Conservation (phyloP, 2,329 filamentous ascomycete genomes). For the Claviceps purpurea region DNA sequence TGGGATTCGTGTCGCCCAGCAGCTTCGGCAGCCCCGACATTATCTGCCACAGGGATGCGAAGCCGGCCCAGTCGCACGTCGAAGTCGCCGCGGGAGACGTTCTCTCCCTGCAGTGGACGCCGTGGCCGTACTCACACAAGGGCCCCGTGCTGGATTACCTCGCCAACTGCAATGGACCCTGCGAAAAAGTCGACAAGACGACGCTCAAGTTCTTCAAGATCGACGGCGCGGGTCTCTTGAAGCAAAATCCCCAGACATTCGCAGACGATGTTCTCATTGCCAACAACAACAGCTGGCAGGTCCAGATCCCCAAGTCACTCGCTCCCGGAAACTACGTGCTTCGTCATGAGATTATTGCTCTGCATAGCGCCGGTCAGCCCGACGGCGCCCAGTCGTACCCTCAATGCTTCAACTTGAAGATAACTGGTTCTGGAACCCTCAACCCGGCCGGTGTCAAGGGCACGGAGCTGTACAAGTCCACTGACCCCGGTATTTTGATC, state of each 20-base stretch:
- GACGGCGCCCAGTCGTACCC: slow-evolving; percentile 38
- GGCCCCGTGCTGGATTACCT: slow-evolving; percentile 35
- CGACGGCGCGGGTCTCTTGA: slow-evolving; percentile 25
- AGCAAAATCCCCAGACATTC: slow-evolving; percentile 24
- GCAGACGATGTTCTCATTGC: slow-evolving; percentile 31
- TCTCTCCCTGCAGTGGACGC: slow-evolving; percentile 34
- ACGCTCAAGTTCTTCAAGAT: slow-evolving; percentile 34
- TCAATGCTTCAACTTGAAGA: slow-evolving; percentile 36
- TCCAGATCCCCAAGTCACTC: slow-evolving; percentile 33
- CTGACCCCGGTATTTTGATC: slow-evolving; percentile 22
- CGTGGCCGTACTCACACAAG: slow-evolving; percentile 35
- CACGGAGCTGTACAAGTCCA: slow-evolving; percentile 22
- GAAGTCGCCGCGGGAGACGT: slow-evolving; percentile 30
- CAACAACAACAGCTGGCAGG: slow-evolving; percentile 37
- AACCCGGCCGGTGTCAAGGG: slow-evolving; percentile 20
- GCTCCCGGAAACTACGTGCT: slow-evolving; percentile 40
- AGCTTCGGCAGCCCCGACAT: slow-evolving; percentile 29
- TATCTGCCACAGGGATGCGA: slow-evolving; percentile 32
- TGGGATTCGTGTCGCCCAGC: slow-evolving; percentile 35
- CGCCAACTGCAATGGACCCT: slow-evolving; percentile 28
- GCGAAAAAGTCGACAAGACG: slow-evolving; percentile 27
- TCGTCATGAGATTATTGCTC: slow-evolving; percentile 40
- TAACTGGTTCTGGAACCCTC: slow-evolving; percentile 27
- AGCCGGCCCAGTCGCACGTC: slow-evolving; percentile 25
- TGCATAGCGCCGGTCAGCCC: slow-evolving; percentile 30